Conservation (phyloP, 1,139 yeast species). For the Candida sojae region DNA sequence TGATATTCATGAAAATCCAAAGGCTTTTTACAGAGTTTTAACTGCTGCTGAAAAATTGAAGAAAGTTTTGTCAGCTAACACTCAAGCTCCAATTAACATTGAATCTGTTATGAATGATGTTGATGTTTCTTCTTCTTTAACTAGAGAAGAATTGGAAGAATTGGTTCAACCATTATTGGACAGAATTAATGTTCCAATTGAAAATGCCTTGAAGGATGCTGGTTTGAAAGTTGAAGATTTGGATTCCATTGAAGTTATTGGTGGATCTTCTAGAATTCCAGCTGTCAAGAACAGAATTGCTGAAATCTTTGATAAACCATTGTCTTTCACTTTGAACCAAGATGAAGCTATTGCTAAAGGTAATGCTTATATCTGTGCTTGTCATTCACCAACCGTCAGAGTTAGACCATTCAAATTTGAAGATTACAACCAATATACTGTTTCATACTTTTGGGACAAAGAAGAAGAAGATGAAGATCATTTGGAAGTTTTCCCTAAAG, state of each 20-base stretch:
- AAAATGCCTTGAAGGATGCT: slow-evolving; percentile 80
- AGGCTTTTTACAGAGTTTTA: slow-evolving; percentile 92
- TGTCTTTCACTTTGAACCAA: slow-evolving; percentile 95
- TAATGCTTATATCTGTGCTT: slow-evolving; percentile 98
- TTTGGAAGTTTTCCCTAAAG: slow-evolving; percentile 95
- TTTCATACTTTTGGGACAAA: slow-evolving; percentile 94
- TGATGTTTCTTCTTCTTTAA: slow-evolving; percentile 87
- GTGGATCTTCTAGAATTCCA: slow-evolving; percentile 99
- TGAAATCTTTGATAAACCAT: slow-evolving; percentile 80
- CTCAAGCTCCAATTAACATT: slow-evolving; percentile 90
- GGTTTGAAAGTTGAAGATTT: slow-evolving; percentile 70
- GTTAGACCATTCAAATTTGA: slow-evolving; percentile 98
- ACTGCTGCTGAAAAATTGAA: slow-evolving; percentile 91
- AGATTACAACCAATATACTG: slow-evolving; percentile 89
- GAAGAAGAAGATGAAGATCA: slow-evolving; percentile 90
- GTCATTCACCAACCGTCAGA: slow-evolving; percentile 98
- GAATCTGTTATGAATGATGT: slow-evolving; percentile 98
- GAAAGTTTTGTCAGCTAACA: slow-evolving; percentile 95
- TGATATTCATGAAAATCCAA: slow-evolving; percentile 85
- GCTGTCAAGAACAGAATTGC: slow-evolving; percentile 78
- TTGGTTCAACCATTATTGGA: slow-evolving; percentile 79
- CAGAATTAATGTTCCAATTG: slow-evolving; percentile 75
- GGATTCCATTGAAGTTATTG: slow-evolving; percentile 91
- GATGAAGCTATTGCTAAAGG: slow-evolving; percentile 99
- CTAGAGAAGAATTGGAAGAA: slow-evolving; percentile 92